Evolutionary conservation across 2,329 filamentous ascomycete genomes (phyloP), one percentile per base, ranked within the genome.

Genomic region (Dryadomyces sulphureus): DNA sequence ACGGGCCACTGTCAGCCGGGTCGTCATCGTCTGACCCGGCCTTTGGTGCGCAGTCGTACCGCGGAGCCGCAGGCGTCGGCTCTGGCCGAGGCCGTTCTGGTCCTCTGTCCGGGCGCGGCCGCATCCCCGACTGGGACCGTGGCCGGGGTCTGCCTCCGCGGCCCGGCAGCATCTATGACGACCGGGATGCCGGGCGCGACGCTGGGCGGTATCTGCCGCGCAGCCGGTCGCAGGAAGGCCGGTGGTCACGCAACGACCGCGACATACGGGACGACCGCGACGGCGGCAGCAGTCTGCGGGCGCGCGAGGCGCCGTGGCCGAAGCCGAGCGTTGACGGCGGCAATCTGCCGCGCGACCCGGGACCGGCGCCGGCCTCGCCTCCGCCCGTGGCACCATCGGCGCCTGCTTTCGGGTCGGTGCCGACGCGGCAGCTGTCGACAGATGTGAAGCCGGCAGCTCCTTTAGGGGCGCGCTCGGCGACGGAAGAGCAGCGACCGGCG

Each of bases 1-100:
- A 89, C 55, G 83, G 82, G 0, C 81, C 83, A 11, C 72, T 78
- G 20, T 84, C 81, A 1, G 81, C 79, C 17, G 79, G 79, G 5
- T 85, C 83, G 3, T 77, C 77, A 9, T 78, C 77, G 20, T 84
- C 82, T 0, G 83, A 88, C 50, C 71, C 75, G 12, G 69, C 73
- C 1, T 79, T 81, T 47, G 72, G 68, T 17, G 61, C 67, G 8
- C 67, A 68, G 9, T 68, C 71, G 8, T 70, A 71, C 46, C 72
- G 73, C 11, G 73, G 78, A 19, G 73, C 77, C 12, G 70, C 73
- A 6, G 74, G 4, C 27, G 27, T 32, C 27, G 27, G 27, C 16
- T 14, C 75, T 48, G 59, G 63, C 24, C 67, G 73, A 45, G 75
- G 77, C 2, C 72, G 77, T 6, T 48, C 52, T 1, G 43, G n/a